Percentiles rank a stretch among this genome's conserved stretches.
Conservation (phyloP, 495 filamentous ascomycete species). For the Xylaria sp. region DNA sequence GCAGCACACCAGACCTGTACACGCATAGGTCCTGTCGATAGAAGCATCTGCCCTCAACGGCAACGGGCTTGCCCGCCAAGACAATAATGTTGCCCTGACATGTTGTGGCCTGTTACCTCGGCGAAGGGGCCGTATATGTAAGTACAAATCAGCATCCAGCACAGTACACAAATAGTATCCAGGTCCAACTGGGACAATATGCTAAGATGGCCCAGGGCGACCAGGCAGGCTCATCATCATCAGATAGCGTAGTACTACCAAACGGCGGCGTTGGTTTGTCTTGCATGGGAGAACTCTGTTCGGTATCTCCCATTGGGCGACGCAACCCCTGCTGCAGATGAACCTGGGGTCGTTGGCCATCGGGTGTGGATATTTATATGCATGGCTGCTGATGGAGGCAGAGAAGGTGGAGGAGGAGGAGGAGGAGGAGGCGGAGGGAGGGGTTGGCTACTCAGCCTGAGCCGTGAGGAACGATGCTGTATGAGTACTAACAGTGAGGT, state of each 20-base stretch:
- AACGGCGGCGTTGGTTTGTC: constrained; percentile 19
- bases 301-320: constrained; percentile 6
- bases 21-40: not conserved
- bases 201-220: constrained; percentile 4
- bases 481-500: no score
- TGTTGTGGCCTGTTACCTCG: constrained; percentile 1
- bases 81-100: constrained; percentile 11
- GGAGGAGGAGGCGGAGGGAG: constrained; percentile 13
- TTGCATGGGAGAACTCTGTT: constrained; percentile 3
- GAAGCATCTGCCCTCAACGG: constrained; percentile 7
- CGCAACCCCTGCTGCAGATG: constrained; percentile 11
- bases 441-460: constrained; percentile 6
- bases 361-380: constrained; percentile 8
- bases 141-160: constrained; percentile 11
- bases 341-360: constrained; percentile 19
- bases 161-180: constrained; percentile 2
- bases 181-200: constrained; percentile 8
- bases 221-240: constrained; percentile 14
- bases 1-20: not conserved
- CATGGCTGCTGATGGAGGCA: constrained; percentile 6
- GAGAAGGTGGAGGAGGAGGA: not conserved
- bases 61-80: constrained; percentile 11
- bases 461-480: not conserved
- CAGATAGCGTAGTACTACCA: constrained; percentile 10
- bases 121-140: constrained; percentile 4